These are phyloP conservation scores for Fusarium ambrosium DNA, from an alignment of 2,329 filamentous ascomycete species.

Conservation along the genomic window DNA sequence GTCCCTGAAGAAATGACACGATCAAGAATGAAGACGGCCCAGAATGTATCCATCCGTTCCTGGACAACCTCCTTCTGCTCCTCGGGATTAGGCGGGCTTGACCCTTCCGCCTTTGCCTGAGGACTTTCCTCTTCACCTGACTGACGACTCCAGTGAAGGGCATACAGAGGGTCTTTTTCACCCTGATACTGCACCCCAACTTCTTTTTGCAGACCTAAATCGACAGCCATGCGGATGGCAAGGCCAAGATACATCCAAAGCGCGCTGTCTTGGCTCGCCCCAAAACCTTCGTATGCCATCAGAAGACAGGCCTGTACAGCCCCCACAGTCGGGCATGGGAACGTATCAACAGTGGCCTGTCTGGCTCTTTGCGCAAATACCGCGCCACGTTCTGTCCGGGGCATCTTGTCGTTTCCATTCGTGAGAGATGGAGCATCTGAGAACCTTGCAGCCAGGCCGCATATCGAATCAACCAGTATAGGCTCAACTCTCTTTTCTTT, in stretches of 20 bases:
- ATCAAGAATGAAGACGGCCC: constrained; percentile 90
- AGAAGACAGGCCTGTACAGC: constrained; percentile 87
- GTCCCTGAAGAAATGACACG: constrained; percentile 90
- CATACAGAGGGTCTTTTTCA: constrained; percentile 65
- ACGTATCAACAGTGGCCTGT: constrained; percentile 84
- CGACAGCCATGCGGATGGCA: constrained; percentile 85
- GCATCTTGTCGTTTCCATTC: constrained; percentile 62
- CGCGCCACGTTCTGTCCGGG: constrained; percentile 78
- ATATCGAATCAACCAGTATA: constrained; percentile 89
- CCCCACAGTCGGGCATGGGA: constrained; percentile 84
- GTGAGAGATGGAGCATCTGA: constrained; percentile 70
- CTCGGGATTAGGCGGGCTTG: constrained; percentile 56
- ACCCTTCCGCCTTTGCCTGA: constrained; percentile 60
- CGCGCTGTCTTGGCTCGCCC: constrained; percentile 88
- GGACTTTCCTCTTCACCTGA: constrained; percentile 51
- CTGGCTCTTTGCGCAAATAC: constrained; percentile 87
- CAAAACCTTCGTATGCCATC: constrained; percentile 91
- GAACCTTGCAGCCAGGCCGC: constrained; percentile 84
- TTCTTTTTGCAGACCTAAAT: constrained; percentile 84
- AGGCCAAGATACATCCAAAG: constrained; percentile 95
- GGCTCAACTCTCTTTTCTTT: constrained; percentile 85
- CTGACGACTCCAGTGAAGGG: constrained; percentile 59
- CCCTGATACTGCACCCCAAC: constrained; percentile 77
- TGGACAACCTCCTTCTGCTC: constrained; percentile 79
- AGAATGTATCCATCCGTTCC: constrained; percentile 88